A percentile compares a stretch with the other conserved stretches of the same genome.
Evolutionary conservation across 2,329 filamentous ascomycete genomes (phyloP).

Genomic region (Juglanconis sp.): DNA sequence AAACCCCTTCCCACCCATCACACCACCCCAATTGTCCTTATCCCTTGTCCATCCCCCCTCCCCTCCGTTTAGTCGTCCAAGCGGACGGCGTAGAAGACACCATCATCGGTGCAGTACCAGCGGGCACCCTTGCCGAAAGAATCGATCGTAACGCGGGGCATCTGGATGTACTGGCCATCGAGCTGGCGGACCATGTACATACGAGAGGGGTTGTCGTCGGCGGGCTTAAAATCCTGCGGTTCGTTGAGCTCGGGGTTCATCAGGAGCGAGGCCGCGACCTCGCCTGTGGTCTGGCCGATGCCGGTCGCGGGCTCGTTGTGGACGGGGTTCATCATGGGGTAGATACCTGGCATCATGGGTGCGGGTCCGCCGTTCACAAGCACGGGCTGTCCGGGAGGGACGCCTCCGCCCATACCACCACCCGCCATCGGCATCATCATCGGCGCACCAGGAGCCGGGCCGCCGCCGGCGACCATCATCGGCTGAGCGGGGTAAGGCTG

Average conservation of each 20-base stretch:
- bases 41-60: background rate
- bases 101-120: constrained; percentile 57
- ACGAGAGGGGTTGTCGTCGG: constrained; percentile 56
- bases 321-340: constrained; percentile 23
- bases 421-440: constrained; percentile 15
- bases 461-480: constrained; percentile 15
- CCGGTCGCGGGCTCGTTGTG: constrained; percentile 48
- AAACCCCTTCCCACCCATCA: background rate
- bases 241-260: constrained; percentile 51
- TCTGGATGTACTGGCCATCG: constrained; percentile 58
- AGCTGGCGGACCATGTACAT: constrained; percentile 61
- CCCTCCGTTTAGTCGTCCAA: constrained; percentile 30
- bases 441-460: constrained; percentile 3
- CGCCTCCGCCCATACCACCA: constrained; percentile 7
- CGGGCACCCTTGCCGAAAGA: constrained; percentile 47
- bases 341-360: constrained; percentile 35
- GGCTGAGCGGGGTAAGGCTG: constrained; percentile 19
- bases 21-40: too few species aligned
- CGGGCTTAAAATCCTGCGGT: constrained; percentile 61
- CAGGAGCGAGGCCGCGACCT: constrained; percentile 45
- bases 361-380: constrained; percentile 13
- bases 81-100: constrained; percentile 60
- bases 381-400: constrained; percentile 15
- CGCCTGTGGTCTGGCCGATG: constrained; percentile 47
- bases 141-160: constrained; percentile 59